Conservation (phyloP, 495 filamentous ascomycete species). For the Talaromyces trachyspermus region DNA sequence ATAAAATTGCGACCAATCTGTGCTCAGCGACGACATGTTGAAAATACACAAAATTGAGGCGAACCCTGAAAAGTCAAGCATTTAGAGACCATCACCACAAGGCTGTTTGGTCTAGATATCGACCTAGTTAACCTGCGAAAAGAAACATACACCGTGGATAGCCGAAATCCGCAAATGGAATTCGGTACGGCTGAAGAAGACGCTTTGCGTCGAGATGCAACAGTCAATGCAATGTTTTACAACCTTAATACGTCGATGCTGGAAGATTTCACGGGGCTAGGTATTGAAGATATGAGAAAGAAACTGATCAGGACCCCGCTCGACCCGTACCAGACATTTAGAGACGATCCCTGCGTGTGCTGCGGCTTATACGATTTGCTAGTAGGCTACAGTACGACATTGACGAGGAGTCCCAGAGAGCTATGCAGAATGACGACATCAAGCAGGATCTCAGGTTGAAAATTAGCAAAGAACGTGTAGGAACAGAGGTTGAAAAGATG, state of each 20-base stretch:
- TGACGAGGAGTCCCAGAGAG: conserved; percentile 53
- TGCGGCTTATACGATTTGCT: conserved; percentile 84
- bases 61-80: conserved; percentile 99
- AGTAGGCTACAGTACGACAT: conserved; percentile 76
- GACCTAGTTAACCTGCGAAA: conserved; percentile 93
- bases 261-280: conserved; percentile 76
- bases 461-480: conserved; percentile 85
- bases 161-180: conserved; percentile 85
- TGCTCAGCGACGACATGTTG: conserved; percentile 27
- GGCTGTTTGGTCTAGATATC: conserved; percentile 78
- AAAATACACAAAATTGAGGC: conserved; percentile 69
- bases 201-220: conserved; percentile 83
- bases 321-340: conserved; percentile 86
- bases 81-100: conserved; percentile 84
- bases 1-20: conserved; percentile 27
- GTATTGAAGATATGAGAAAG: conserved; percentile 64
- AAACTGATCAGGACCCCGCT: conserved; percentile 78
- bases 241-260: conserved; percentile 68
- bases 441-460: conserved; percentile 72
- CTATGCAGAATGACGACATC: conserved; percentile 72
- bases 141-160: conserved; percentile 80
- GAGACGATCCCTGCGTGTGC: conserved; percentile 90
- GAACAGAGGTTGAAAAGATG: conserved; percentile 84
- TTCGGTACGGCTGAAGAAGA: conserved; percentile 91
- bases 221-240: conserved; percentile 93